Base-by-base conservation (phyloP, 768 basidiomycete species). In the Obba rivulosa region DNA sequence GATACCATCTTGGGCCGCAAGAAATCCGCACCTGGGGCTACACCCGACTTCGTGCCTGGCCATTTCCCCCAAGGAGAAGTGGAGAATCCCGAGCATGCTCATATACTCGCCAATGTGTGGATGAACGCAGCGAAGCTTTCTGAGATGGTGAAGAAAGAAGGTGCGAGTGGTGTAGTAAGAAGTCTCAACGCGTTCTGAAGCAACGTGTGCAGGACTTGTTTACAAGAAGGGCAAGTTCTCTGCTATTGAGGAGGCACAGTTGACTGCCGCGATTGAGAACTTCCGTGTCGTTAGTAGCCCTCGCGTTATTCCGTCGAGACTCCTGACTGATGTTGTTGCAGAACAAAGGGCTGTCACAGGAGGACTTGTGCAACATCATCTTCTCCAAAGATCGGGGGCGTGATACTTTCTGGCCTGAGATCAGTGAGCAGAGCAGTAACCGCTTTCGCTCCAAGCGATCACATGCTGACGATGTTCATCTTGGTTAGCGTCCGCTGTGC, bases 211-310 rank as follows among this genome's bases (percentile, higher is more conserved):
- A 91, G 88, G 87, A 25, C 76, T 92, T n/a, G 76, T 87, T 2
- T 91, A 88, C 64, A 90, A 85, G 68, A 90, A 90, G 65, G 89
- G 89, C 13, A 91, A 88, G 60, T 92, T 92, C 58, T 89, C 87
- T 21, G 78, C 83, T 0, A 80, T 81, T 36, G 89, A 92, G 59
- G 85, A 82, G 49, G 74, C 80, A 21, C 82, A 83, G 52, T 64
- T 91, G 1, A 74, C 68, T 53, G 63, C 65, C 13, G 88, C 87
- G 7, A 80, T 92, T 31, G 80, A 84, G 48, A 64, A 67, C 8
- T 89, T 82, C 60, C 75, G 76, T 46, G 56, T 64, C 17, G 87
- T 86, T 57, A 41, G 81, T 69, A 17, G 47, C 18, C 9, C 21
- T 40, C 16, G 9, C 10, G 11, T 10, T 2, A 16, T 10, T 20